Conservation (phyloP, 441 rosid species). For the Gossypium gossypioides region DNA sequence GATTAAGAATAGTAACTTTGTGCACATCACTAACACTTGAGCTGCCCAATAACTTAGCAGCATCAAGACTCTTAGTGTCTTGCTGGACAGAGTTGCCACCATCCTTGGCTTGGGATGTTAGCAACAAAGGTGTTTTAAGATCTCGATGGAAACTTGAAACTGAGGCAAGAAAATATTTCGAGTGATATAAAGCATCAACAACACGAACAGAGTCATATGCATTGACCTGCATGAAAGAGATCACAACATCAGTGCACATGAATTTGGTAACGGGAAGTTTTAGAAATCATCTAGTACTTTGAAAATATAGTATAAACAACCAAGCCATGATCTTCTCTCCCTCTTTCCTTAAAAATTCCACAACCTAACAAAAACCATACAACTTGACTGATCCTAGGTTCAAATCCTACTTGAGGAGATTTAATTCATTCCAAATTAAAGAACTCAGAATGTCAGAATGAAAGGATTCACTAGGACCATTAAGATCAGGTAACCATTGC, state of each 20-base stretch:
- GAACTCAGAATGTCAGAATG: not conserved
- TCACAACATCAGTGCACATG: not conserved
- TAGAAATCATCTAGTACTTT: constrained; percentile 1
- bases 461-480: not conserved
- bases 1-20: constrained; percentile 82
- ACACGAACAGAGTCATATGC: constrained; percentile 53
- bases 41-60: constrained; percentile 23
- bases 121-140: constrained; percentile 23
- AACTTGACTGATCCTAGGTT: not conserved
- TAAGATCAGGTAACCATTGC: not conserved
- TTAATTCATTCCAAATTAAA: not conserved
- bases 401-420: not conserved
- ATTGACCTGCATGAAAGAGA: constrained; percentile 41
- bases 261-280: not conserved
- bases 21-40: constrained; percentile 38
- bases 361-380: not conserved
- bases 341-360: constrained; percentile 8
- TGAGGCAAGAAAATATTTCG: constrained; percentile 68
- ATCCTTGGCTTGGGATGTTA: constrained; percentile 27
- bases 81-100: constrained; percentile 24
- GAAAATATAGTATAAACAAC: not conserved
- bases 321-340: constrained; percentile 3
- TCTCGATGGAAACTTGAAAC: constrained; percentile 27
- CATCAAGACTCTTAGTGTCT: constrained; percentile 20
- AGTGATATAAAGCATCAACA: constrained; percentile 69